Evolutionary conservation across 495 filamentous ascomycete genomes (phyloP).

Genomic region (Ramalina peruviana): DNA sequence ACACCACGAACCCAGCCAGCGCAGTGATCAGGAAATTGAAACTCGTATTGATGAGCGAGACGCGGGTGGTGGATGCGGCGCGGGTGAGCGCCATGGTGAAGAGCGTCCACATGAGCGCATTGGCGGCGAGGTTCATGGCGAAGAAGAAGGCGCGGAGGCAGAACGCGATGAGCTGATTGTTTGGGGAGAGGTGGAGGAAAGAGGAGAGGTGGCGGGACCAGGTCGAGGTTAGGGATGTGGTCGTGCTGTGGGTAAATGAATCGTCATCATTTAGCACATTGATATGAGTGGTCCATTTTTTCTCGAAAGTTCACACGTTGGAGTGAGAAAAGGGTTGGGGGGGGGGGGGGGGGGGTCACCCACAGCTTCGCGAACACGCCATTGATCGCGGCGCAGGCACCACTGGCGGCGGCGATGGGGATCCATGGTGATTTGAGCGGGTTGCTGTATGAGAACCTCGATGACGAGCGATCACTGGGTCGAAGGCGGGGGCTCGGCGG

Average conservation of each 20-base stretch:
- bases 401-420: constrained; percentile 67
- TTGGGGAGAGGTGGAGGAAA: constrained; percentile 30
- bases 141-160: constrained; percentile 53
- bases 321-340: neutral
- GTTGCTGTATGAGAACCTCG: neutral
- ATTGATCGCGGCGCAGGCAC: constrained; percentile 83
- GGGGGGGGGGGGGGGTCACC: constrained; percentile 15
- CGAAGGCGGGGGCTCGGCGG: neutral
- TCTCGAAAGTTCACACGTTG: no score
- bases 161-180: constrained; percentile 15
- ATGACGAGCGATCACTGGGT: neutral
- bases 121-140: constrained; percentile 75
- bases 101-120: constrained; percentile 88
- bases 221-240: constrained; percentile 62
- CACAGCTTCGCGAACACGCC: constrained; percentile 95
- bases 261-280: no score
- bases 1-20: constrained; percentile 62
- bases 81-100: constrained; percentile 70
- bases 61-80: constrained; percentile 73
- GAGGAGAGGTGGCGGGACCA: constrained; percentile 51
- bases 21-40: constrained; percentile 89
- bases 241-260: constrained; percentile 48
- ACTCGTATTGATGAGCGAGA: constrained; percentile 84
- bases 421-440: constrained; percentile 45
- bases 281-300: no score